Evolutionary conservation across 768 basidiomycete species (phyloP).

Genomic region (Sutorius australiensis): DNA sequence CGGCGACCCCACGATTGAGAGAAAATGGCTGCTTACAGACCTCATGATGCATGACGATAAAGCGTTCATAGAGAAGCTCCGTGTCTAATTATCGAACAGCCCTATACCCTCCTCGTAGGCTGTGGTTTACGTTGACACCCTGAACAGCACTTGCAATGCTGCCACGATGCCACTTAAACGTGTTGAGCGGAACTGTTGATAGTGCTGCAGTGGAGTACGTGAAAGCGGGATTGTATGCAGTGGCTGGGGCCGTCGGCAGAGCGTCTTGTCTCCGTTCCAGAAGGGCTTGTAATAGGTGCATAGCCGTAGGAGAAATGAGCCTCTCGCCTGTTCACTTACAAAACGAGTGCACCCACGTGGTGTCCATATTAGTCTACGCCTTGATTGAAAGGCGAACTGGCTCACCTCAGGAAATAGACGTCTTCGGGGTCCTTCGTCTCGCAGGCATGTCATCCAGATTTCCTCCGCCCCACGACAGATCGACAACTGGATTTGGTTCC

Average conservation of each 20-base stretch:
- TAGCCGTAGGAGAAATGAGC: slow-evolving; percentile 9
- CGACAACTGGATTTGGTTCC: slow-evolving; percentile 10
- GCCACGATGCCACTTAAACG: slow-evolving; percentile 23
- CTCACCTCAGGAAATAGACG: slow-evolving; percentile 12
- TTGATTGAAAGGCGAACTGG: slow-evolving; percentile 16
- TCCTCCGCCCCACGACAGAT: slow-evolving; percentile 17
- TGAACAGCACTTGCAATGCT: slow-evolving; percentile 19
- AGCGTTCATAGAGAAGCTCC: slow-evolving; percentile 7
- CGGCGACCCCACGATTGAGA: slow-evolving; percentile 9
- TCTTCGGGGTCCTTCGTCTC: slow-evolving; percentile 24
- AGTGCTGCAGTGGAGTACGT: slow-evolving; percentile 20
- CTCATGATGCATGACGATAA: slow-evolving; percentile 16
- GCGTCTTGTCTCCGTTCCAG: slow-evolving; percentile 21
- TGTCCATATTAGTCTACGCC: neutral
- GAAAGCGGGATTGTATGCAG: slow-evolving; percentile 24
- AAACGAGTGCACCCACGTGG: slow-evolving; percentile 18
- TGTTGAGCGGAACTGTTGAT: slow-evolving; percentile 13
- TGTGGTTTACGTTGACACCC: slow-evolving; percentile 31
- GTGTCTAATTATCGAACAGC: slow-evolving; percentile 21
- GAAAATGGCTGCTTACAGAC: slow-evolving; percentile 8
- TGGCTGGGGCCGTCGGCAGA: slow-evolving; percentile 20
- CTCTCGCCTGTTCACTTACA: slow-evolving; percentile 1
- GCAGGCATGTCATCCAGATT: neutral
- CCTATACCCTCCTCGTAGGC: slow-evolving; percentile 21
- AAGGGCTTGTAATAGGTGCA: slow-evolving; percentile 7